Conservation (phyloP, 2,329 filamentous ascomycete species). For the Trichophyton benhamiae region DNA sequence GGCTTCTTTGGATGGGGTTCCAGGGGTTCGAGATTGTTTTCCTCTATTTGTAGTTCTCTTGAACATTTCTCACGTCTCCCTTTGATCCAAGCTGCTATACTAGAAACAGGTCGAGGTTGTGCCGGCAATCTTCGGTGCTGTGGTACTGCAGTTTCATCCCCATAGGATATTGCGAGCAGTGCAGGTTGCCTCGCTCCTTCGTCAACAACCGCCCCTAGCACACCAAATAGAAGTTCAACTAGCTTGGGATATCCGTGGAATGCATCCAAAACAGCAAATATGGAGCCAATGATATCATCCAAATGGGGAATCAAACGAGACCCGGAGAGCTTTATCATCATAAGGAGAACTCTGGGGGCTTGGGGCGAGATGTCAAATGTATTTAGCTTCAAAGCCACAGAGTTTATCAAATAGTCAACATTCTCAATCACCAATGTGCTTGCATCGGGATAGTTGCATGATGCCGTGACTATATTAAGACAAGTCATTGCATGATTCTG, state of each 20-base stretch:
- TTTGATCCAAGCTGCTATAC: constrained; percentile 25
- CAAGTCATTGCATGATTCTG: constrained; percentile 72
- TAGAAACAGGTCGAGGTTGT: constrained; percentile 21
- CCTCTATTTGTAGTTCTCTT: constrained; percentile 18
- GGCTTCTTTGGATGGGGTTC: constrained; percentile 18
- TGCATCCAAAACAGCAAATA: constrained; percentile 85
- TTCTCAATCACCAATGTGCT: constrained; percentile 76
- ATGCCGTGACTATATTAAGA: constrained; percentile 63
- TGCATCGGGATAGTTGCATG: constrained; percentile 63
- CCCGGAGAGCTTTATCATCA: constrained; percentile 87
- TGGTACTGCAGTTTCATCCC: constrained; percentile 16
- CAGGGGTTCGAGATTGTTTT: constrained; percentile 7
- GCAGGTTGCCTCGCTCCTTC: constrained; percentile 55
- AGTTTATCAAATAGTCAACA: constrained; percentile 92
- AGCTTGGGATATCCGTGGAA: constrained; percentile 86
- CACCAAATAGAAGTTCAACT: constrained; percentile 72
- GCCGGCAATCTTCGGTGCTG: constrained; percentile 21
- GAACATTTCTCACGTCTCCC: constrained; percentile 23
- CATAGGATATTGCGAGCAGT: constrained; percentile 32
- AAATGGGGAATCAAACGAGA: constrained; percentile 71
- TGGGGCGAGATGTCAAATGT: constrained; percentile 86
- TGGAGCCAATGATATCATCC: constrained; percentile 79
- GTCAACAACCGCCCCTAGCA: constrained; percentile 69
- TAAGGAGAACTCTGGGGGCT: constrained; percentile 75
- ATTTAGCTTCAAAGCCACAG: constrained; percentile 76